Evolutionary conservation across 441 rosid genomes (phyloP).

Genomic region (Kokia cookei): DNA sequence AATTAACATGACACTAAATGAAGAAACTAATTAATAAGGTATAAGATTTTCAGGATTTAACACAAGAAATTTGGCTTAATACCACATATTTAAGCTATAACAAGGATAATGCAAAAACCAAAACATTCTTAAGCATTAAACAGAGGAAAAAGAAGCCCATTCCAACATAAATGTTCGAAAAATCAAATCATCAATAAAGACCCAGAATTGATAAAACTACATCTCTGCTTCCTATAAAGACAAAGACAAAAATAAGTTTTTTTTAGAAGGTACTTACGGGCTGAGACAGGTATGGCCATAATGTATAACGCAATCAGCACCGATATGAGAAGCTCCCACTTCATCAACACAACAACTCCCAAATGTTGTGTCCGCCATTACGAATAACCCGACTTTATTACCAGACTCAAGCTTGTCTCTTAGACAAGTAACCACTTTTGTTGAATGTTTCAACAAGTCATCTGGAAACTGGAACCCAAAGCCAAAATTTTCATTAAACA

Average conservation of each 20-base stretch:
- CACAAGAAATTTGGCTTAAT: not conserved
- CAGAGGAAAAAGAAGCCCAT: not conserved
- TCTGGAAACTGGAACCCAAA: slow-evolving; percentile 65
- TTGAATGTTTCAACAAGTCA: slow-evolving; percentile 66
- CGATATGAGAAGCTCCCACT: slow-evolving; percentile 76
- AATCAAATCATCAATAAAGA: not conserved
- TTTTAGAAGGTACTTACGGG: slow-evolving; percentile 47
- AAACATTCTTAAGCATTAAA: not conserved
- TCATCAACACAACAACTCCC: slow-evolving; percentile 95
- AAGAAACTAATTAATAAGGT: not conserved
- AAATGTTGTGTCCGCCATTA: slow-evolving; percentile 88
- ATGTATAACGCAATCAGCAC: slow-evolving; percentile 79
- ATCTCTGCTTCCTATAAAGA: not conserved
- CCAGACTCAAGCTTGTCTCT: slow-evolving; percentile 29
- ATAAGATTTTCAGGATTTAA: not conserved
- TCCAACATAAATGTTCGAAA: not conserved
- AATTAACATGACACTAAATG: not conserved
- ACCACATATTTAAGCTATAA: not conserved
- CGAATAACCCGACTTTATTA: slow-evolving; percentile 48
- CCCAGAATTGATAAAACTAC: not conserved
- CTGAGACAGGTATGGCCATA: slow-evolving; percentile 92
- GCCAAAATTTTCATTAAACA: not conserved
- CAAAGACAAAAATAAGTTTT: not conserved
- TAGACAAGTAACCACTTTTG: slow-evolving; percentile 45
- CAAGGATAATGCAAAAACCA: not conserved